Evolutionary conservation across 345 rosid genomes (phyloP).

Genomic region (Triadica sebifera): DNA sequence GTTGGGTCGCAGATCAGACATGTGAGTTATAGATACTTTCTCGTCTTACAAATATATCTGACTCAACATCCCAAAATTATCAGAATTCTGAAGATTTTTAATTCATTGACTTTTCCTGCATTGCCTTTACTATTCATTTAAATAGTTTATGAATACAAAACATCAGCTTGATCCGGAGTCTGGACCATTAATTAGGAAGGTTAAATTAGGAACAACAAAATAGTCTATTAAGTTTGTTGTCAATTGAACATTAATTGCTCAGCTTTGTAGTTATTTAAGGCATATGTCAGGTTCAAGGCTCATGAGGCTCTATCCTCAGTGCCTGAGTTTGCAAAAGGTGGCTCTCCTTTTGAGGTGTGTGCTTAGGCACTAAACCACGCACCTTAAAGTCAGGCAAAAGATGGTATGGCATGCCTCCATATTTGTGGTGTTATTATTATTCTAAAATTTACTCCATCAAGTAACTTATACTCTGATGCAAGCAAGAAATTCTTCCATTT

Average conservation of each 20-base stretch:
- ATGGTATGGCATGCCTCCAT: too few species aligned
- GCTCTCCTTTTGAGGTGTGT: too few species aligned
- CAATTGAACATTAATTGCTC: too few species aligned
- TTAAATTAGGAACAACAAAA: background rate
- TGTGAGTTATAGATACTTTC: constrained; percentile 38
- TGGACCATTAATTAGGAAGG: background rate
- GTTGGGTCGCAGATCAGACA: constrained; percentile 87
- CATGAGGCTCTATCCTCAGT: too few species aligned
- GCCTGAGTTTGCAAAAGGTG: too few species aligned
- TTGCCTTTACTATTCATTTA: background rate
- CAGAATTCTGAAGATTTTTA: background rate
- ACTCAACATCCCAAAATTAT: background rate
- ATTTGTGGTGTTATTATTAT: too few species aligned
- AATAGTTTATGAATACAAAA: background rate
- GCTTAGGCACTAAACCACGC: too few species aligned
- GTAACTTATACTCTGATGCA: background rate
- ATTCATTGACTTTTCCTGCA: background rate
- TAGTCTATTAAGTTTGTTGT: too few species aligned
- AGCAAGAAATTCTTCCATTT: too few species aligned
- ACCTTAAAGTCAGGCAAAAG: too few species aligned
- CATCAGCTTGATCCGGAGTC: background rate
- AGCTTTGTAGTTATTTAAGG: too few species aligned
- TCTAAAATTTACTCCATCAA: background rate
- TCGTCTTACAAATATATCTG: background rate
- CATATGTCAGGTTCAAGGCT: too few species aligned